phyloP scores from a whole-genome alignment of 805 yeast genomes.

The Ogataea allantospora region DNA sequence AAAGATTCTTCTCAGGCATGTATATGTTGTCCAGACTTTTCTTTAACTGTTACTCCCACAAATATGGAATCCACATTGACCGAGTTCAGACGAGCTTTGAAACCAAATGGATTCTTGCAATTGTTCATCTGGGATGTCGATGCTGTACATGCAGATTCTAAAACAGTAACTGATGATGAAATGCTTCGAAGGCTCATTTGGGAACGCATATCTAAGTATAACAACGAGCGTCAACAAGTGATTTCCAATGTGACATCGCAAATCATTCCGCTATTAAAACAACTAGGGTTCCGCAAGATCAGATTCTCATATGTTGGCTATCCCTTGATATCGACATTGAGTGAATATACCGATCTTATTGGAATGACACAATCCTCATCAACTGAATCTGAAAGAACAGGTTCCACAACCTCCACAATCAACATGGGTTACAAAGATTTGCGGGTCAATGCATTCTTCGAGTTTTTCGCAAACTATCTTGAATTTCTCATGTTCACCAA shows the following conservation, averaged over 20 bases:
- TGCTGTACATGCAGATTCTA: constrained; percentile 2
- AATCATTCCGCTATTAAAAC: constrained; percentile 23
- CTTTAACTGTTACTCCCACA: constrained; percentile 17
- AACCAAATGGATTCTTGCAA: constrained; percentile 32
- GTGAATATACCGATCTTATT: constrained; percentile 12
- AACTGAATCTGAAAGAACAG: constrained; percentile 10
- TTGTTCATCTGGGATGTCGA: constrained; percentile 31
- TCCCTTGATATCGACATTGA: constrained; percentile 25
- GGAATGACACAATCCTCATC: constrained; percentile 9
- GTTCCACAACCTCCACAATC: constrained; percentile 6
- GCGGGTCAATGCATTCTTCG: constrained; percentile 31
- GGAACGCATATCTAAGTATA: constrained; percentile 20
- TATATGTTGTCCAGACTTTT: constrained; percentile 29
- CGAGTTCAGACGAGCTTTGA: constrained; percentile 33
- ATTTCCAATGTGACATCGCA: constrained; percentile 21
- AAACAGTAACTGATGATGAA: constrained; percentile 16
- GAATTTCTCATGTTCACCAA: constrained; percentile 27
- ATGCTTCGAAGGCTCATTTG: constrained; percentile 22
- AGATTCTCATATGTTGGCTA: constrained; percentile 26
- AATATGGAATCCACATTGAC: constrained; percentile 22
- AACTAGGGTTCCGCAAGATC: constrained; percentile 28
- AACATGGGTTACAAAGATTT: constrained; percentile 26
- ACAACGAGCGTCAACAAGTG: constrained; percentile 12
- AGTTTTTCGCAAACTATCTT: constrained; percentile 29
- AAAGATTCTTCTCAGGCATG: constrained; percentile 28